phyloP scores from a whole-genome alignment of 352 stramenopile genomes.

The Elongisporangium anandrum region DNA sequence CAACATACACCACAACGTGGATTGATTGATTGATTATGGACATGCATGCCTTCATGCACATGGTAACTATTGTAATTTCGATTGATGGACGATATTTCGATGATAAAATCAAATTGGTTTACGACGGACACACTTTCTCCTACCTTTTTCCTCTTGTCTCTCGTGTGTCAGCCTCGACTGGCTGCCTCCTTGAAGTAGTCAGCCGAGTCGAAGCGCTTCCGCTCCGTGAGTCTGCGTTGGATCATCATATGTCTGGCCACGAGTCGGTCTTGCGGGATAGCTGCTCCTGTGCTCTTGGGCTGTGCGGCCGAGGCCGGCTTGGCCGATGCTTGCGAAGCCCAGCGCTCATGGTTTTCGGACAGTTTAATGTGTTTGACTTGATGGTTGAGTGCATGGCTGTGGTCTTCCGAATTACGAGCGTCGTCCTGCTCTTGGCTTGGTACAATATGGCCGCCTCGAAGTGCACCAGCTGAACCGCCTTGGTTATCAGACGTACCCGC shows the following conservation, averaged over 20 bases:
- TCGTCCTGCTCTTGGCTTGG: conserved; percentile 5
- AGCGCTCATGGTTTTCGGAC: conserved; percentile 29
- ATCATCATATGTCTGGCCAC: conserved; percentile 58
- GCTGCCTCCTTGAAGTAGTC: conserved; percentile 69
- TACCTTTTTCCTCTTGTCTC: neutral
- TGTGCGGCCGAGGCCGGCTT: neutral
- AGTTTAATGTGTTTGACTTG: conserved; percentile 81
- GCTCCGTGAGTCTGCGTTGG: conserved; percentile 59
- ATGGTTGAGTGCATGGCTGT: conserved; percentile 22
- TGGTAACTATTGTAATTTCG: neutral
- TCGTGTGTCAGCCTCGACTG: neutral
- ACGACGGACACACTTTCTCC: neutral
- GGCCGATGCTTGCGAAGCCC: conserved; percentile 6
- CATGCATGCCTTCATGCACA: neutral
- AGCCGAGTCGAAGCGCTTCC: conserved; percentile 74
- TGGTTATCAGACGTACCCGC: conserved; percentile 7
- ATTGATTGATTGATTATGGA: neutral
- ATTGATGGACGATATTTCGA: neutral
- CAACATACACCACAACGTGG: neutral
- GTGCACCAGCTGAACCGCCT: conserved; percentile 10
- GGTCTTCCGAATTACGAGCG: neutral
- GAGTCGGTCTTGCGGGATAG: conserved; percentile 23
- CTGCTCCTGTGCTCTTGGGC: neutral
- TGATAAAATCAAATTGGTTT: neutral
- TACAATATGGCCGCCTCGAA: conserved; percentile 16